A percentile compares a stretch with the other conserved stretches of the same genome.
These are phyloP conservation scores for Leccinum disarticulatum DNA, from an alignment of 768 basidiomycete species.

Conservation along the genomic window DNA sequence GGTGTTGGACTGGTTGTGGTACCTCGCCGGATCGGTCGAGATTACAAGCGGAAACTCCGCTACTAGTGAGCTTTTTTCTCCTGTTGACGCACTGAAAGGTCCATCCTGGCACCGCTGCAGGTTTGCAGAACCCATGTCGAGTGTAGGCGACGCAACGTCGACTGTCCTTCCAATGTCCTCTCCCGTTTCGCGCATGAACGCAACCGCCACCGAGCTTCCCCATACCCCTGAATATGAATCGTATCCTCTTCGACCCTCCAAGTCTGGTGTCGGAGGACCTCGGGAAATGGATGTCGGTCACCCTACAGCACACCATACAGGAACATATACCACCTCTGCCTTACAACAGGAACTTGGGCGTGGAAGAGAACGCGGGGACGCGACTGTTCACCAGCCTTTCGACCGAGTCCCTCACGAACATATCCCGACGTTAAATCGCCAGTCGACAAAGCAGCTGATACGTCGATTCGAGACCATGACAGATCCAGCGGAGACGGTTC, in stretches of 20 bases:
- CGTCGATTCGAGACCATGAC: slow-evolving; percentile 51
- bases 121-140: slow-evolving; percentile 16
- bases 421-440: slow-evolving; percentile 25
- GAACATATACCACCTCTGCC: not conserved
- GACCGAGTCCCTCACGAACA: not conserved
- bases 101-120: not conserved
- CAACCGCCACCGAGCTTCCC: slow-evolving; percentile 4
- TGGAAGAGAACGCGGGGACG: not conserved
- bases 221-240: slow-evolving; percentile 1
- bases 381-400: not conserved
- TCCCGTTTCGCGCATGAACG: slow-evolving; percentile 10
- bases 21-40: slow-evolving; percentile 3
- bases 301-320: not conserved
- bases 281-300: slow-evolving; percentile 13
- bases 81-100: not conserved
- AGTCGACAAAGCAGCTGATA: slow-evolving; percentile 54
- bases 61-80: slow-evolving; percentile 2
- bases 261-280: slow-evolving; percentile 20
- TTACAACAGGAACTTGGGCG: not conserved
- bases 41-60: slow-evolving; percentile 5
- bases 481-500: slow-evolving; percentile 8
- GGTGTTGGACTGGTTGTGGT: slow-evolving; percentile 8
- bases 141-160: slow-evolving; percentile 15
- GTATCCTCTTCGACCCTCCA: slow-evolving; percentile 2
- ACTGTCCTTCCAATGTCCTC: slow-evolving; percentile 16